A percentile compares a stretch with the other conserved stretches of the same genome.
Conservation (phyloP, 139 green algal species). For the Chlamydomonas sphaeroides region DNA sequence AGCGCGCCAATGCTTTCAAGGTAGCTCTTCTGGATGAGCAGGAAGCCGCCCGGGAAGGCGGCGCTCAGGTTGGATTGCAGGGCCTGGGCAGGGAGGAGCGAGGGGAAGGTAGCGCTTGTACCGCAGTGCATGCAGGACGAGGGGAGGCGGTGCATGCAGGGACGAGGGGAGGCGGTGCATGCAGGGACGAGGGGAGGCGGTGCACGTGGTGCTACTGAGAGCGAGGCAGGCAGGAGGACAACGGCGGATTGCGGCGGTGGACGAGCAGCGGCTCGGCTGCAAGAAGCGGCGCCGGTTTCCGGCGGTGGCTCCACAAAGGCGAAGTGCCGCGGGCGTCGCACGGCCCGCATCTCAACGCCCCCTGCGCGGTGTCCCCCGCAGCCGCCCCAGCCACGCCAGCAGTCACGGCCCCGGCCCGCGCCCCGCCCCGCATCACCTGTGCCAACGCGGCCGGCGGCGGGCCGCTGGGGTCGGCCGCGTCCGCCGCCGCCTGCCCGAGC, state of each 20-base stretch:
- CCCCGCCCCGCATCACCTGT: not conserved
- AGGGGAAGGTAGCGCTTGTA: not conserved
- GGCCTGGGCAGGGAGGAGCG: not conserved
- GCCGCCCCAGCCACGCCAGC: not conserved
- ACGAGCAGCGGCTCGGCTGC: not conserved
- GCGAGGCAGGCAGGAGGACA: too few relatives aligned
- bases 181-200: too few relatives aligned
- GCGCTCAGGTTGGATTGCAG: not conserved
- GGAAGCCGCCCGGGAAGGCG: slow-evolving; percentile 6
- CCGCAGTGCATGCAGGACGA: not conserved
- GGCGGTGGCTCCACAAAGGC: too few relatives aligned
- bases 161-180: too few relatives aligned
- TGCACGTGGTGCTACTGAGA: too few relatives aligned
- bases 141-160: too few relatives aligned
- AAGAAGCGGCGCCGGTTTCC: not conserved
- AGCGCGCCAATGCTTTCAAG: not conserved
- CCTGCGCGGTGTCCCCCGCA: too few relatives aligned
- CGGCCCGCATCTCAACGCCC: too few relatives aligned
- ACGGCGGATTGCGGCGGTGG: too few relatives aligned
- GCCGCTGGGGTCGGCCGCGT: not conserved
- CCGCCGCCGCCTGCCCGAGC: not conserved
- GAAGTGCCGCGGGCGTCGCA: too few relatives aligned
- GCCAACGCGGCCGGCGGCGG: not conserved
- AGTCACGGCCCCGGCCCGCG: not conserved
- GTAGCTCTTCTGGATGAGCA: slow-evolving; percentile 2